These are phyloP conservation scores for Tulasnella sp. DNA, from an alignment of 768 basidiomycete species.

Conservation along the genomic window DNA sequence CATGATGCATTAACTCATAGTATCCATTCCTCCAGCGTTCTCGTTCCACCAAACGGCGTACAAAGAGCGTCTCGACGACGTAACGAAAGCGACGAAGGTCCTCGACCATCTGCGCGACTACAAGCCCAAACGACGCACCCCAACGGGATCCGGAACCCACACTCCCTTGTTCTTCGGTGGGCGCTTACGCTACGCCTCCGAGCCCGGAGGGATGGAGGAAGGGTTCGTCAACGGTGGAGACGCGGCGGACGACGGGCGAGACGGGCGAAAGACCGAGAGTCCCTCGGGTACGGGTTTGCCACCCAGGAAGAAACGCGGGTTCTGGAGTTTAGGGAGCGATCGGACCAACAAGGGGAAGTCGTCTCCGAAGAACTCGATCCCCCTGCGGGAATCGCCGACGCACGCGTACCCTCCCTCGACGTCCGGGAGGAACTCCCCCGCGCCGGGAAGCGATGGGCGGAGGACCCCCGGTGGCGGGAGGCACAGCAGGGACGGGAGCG, in stretches of 20 bases:
- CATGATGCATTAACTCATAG: no score
- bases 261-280: background rate
- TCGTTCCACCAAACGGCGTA: slow-evolving; percentile 70
- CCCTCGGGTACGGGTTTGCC: background rate
- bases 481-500: background rate
- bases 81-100: slow-evolving; percentile 41
- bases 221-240: background rate
- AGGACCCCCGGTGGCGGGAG: background rate
- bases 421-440: background rate
- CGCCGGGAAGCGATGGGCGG: background rate
- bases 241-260: background rate
- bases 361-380: slow-evolving; percentile 1
- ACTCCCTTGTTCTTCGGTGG: background rate
- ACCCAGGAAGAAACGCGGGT: background rate
- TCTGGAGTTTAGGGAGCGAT: background rate
- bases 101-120: slow-evolving; percentile 60
- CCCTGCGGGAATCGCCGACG: background rate
- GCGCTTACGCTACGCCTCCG: background rate
- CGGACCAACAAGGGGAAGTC: background rate
- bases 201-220: slow-evolving; percentile 4
- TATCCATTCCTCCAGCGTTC: slow-evolving; percentile 35
- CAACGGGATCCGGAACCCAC: slow-evolving; percentile 10
- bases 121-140: slow-evolving; percentile 37
- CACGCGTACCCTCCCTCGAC: background rate
- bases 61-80: slow-evolving; percentile 52